Evolutionary conservation across 208 protist species (phyloP).

Genomic region (Angomonas deanei): DNA sequence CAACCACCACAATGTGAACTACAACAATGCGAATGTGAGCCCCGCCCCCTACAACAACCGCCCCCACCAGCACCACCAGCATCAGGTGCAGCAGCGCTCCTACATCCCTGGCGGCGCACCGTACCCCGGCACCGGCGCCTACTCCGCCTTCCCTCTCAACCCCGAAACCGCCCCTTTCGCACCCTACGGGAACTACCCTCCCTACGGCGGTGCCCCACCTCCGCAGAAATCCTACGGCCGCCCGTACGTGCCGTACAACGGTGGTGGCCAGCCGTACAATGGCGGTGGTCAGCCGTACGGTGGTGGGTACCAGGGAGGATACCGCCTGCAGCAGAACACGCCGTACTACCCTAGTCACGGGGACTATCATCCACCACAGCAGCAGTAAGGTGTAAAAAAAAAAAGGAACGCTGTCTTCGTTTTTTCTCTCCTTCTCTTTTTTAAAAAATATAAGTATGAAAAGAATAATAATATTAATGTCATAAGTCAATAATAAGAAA

Average conservation of each 20-base stretch:
- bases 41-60: background rate
- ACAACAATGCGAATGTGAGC: too few relatives aligned
- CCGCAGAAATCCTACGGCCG: constrained; percentile 1
- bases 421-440: too few relatives aligned
- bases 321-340: constrained; percentile 30
- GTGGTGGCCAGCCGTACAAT: too few relatives aligned
- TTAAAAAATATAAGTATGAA: background rate
- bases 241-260: constrained; percentile 7
- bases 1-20: too few relatives aligned
- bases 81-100: background rate
- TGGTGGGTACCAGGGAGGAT: background rate
- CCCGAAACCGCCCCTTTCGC: background rate
- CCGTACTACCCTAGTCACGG: constrained; percentile 41
- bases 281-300: too few relatives aligned
- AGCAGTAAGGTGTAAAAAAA: constrained; percentile 5
- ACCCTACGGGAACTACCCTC: constrained; percentile 22
- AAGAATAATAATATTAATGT: background rate
- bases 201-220: constrained; percentile 4
- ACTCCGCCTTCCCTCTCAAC: background rate
- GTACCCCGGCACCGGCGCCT: background rate
- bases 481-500: background rate
- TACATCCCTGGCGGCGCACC: background rate
- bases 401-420: background rate
- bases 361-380: constrained; percentile 18
- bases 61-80: background rate